Percentiles rank a stretch among this genome's conserved stretches.
Evolutionary conservation across 805 yeast genomes (phyloP).

Genomic region (Nakazawaea wyomingensis): DNA sequence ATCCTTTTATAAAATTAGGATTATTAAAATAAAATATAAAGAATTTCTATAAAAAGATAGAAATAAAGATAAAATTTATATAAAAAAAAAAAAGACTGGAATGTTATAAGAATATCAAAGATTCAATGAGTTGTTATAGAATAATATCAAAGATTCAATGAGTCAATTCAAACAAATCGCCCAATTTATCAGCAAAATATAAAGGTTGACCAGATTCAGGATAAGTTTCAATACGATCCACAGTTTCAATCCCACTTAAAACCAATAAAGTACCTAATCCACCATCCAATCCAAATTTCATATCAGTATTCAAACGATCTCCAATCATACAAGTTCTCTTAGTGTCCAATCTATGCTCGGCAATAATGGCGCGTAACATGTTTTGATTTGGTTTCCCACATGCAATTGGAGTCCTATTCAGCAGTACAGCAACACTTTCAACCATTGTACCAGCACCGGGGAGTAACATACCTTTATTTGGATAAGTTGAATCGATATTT

Average conservation of each 20-base stretch:
- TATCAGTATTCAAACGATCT: constrained; percentile 92
- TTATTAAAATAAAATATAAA: too few relatives aligned
- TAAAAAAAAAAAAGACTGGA: too few relatives aligned
- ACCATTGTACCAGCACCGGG: constrained; percentile 96
- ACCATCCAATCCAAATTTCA: constrained; percentile 84
- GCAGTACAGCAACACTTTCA: constrained; percentile 65
- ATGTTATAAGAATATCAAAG: too few relatives aligned
- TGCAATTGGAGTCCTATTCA: constrained; percentile 80
- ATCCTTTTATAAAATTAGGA: too few relatives aligned
- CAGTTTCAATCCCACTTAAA: constrained; percentile 86
- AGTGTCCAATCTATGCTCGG: constrained; percentile 52
- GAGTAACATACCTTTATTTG: constrained; percentile 75
- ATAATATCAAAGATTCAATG: neutral
- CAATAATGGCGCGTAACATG: constrained; percentile 86
- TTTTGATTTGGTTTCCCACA: constrained; percentile 90
- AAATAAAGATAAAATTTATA: too few relatives aligned
- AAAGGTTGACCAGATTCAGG: constrained; percentile 49
- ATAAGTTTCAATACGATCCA: constrained; percentile 45
- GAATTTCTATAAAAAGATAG: too few relatives aligned
- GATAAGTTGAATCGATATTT: constrained; percentile 92
- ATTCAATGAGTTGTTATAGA: too few relatives aligned
- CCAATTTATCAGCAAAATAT: constrained; percentile 64
- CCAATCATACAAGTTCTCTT: constrained; percentile 84
- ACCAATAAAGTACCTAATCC: constrained; percentile 85
- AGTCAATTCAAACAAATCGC: constrained; percentile 64